Conservation (phyloP, 2,329 filamentous ascomycete species). For the Aspergillus nomiae region DNA sequence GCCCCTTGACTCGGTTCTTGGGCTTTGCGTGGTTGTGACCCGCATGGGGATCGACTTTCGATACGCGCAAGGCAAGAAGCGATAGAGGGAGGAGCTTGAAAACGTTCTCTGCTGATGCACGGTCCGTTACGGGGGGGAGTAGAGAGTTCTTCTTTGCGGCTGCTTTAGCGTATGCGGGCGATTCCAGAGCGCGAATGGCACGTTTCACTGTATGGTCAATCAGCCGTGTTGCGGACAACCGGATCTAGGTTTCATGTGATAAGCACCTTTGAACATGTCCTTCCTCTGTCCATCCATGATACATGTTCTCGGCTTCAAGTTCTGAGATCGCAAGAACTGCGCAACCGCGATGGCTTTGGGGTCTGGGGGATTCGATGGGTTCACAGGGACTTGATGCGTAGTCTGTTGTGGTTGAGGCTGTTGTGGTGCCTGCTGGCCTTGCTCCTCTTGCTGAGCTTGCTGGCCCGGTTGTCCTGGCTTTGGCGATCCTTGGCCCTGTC, state of each 20-base stretch:
- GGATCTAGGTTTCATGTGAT: neutral
- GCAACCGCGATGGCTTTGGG: constrained; percentile 87
- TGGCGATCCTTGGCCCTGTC: constrained; percentile 35
- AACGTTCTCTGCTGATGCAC: constrained; percentile 83
- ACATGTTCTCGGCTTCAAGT: constrained; percentile 85
- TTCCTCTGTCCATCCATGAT: constrained; percentile 96
- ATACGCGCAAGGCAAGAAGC: constrained; percentile 86
- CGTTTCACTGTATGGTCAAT: constrained; percentile 72
- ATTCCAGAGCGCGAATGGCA: constrained; percentile 85
- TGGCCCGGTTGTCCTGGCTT: constrained; percentile 42
- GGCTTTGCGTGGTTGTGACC: constrained; percentile 68
- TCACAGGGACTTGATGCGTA: constrained; percentile 51
- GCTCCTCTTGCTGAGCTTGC: constrained; percentile 32
- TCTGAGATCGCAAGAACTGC: constrained; percentile 79
- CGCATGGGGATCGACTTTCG: constrained; percentile 75
- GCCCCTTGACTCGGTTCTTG: constrained; percentile 87
- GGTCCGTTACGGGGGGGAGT: constrained; percentile 84
- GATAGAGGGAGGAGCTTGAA: constrained; percentile 96
- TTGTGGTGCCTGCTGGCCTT: constrained; percentile 30
- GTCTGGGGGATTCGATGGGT: constrained; percentile 67
- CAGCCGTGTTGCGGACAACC: neutral
- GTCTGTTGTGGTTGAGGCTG: constrained; percentile 35
- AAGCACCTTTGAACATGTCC: constrained; percentile 90
- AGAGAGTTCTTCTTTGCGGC: constrained; percentile 80
- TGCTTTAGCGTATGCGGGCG: constrained; percentile 86